Percentiles rank a stretch among this genome's conserved stretches.
These are phyloP conservation scores for Hypoxylon subgilvum DNA, from an alignment of 495 filamentous ascomycete species.

Conservation along the genomic window DNA sequence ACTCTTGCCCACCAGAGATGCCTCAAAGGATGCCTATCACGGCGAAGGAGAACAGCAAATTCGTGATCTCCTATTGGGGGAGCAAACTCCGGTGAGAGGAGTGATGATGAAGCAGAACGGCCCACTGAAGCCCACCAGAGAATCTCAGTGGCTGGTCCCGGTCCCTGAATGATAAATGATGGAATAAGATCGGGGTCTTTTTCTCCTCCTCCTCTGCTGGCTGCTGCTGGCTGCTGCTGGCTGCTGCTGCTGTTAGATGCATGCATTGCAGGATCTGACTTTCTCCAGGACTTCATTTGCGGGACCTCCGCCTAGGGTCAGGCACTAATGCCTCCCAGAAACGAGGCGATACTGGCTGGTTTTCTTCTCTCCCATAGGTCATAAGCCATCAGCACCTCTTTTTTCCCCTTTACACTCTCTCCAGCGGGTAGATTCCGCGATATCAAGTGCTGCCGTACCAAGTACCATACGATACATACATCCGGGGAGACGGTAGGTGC, in stretches of 20 bases:
- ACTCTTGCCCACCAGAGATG: background rate
- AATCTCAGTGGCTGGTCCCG: conserved; percentile 25
- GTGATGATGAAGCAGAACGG: conserved; percentile 23
- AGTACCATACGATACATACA: background rate
- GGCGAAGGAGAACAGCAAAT: conserved; percentile 21
- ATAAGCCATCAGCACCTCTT: background rate
- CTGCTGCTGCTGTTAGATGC: conserved; percentile 42
- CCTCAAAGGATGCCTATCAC: conserved; percentile 26
- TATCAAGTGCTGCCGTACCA: background rate
- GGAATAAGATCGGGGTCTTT: conserved; percentile 35
- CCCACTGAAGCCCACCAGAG: conserved; percentile 18
- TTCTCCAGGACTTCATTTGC: conserved; percentile 24
- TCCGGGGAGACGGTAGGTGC: conserved; percentile 1
- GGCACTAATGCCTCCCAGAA: conserved; percentile 1
- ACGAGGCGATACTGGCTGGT: background rate
- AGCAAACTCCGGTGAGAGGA: conserved; percentile 39
- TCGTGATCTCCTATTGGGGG: conserved; percentile 36
- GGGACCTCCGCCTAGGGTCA: conserved; percentile 16
- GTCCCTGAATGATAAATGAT: conserved; percentile 39
- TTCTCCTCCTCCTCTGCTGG: no score
- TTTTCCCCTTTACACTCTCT: no score
- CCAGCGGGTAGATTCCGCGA: background rate
- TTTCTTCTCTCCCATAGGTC: background rate
- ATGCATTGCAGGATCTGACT: conserved; percentile 48
- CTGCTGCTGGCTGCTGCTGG: no score